Percentiles rank a stretch among this genome's conserved stretches.
Evolutionary conservation across 75 land plant species (phyloP).

Genomic region (Pinus tabuliformis): DNA sequence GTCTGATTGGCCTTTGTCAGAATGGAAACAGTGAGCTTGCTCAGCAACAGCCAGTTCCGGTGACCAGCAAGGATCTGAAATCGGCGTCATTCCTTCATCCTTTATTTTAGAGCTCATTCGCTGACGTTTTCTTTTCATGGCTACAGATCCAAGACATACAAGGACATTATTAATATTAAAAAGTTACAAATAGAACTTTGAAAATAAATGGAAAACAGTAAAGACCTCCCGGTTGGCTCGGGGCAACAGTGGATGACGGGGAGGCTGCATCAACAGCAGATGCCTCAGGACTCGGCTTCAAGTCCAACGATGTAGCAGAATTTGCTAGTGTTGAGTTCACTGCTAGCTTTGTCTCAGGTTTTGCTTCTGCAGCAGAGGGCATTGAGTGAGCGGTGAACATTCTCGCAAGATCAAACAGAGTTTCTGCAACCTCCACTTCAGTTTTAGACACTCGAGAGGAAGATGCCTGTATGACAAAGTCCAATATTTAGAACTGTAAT

Average conservation of each 20-base stretch:
- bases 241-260: background rate
- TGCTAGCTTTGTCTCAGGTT: conserved; percentile 7
- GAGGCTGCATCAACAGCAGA: background rate
- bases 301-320: background rate
- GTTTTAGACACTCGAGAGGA: conserved; percentile 27
- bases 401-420: conserved; percentile 36
- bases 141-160: background rate
- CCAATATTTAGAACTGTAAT: background rate
- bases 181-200: background rate
- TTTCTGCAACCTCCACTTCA: conserved; percentile 42
- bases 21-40: background rate
- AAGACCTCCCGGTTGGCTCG: background rate
- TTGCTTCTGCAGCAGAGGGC: conserved; percentile 11
- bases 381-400: conserved; percentile 15
- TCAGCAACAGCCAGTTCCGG: background rate
- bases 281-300: background rate
- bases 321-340: background rate
- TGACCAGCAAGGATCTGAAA: background rate
- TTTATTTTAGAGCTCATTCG: background rate
- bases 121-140: background rate
- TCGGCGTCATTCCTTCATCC: background rate
- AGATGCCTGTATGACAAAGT: background rate
- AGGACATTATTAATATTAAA: background rate
- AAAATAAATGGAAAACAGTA: background rate
- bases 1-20: conserved; percentile 2